Evolutionary conservation across 331 rosid species (phyloP), one percentile per base, ranked within the genome.

Genomic region (Saraca asoca): DNA sequence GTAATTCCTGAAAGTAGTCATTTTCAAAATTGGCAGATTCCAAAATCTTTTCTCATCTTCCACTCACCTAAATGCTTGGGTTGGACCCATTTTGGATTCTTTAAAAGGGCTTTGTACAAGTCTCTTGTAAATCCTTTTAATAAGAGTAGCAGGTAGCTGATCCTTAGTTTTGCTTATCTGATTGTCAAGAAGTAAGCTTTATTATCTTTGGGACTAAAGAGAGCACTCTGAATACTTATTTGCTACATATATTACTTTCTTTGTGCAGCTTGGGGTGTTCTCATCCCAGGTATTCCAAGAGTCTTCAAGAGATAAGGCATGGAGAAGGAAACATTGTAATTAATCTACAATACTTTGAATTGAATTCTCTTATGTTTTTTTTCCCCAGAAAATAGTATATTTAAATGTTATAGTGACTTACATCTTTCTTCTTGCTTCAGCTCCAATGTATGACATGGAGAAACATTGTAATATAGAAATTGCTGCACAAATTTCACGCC

Each of bases 261-360:
- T 75, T 78, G 77, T 66, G 59, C 91, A 92, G 98, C 95, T 91
- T 75, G 93, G 95, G 81, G 87, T 82, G 85, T 92, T 92, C 87
- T 92, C 96, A 65, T 92, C 98, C 79, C 96, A 87, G 78, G 91
- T 89, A 77, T 86, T 87, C 78, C 98, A 87, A 89, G 98, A 87
- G 64, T 92, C 96, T 62, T 82, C 91, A 0, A 80, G 85, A 42
- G 91, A 87, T 71, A 87, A 79, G 76, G 81, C 74, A 60, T 69
- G 84, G 98, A 87, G 84, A 79, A 85, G 84, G 73, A 87, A 81
- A 38, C 89, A 85, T 41, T 84, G 98, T 92, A 89, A 85, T 52
- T 80, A 51, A 44, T 64, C 69, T 74, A 54, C 74, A 71, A 58
- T 41, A 46, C 77, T 70, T 58, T 56, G 53, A 70, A 64, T 14